Conservation (phyloP, 345 rosid genomes). For the Aquilaria yunnanensis region DNA sequence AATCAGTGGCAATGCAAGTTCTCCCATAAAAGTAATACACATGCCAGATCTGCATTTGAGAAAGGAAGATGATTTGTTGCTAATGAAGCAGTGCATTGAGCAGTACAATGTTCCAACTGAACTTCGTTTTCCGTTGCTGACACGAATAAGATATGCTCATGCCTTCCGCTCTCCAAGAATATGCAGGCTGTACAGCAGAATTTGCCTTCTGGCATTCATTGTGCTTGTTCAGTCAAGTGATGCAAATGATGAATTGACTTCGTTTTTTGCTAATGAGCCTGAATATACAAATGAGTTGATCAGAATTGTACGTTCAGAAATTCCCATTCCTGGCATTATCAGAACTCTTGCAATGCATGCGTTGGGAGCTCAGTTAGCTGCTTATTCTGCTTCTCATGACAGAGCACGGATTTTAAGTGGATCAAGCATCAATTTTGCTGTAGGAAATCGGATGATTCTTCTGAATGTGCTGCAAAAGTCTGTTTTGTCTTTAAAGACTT, state of each 20-base stretch:
- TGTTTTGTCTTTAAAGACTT: constrained; percentile 63
- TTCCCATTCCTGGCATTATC: constrained; percentile 69
- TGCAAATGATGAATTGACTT: constrained; percentile 79
- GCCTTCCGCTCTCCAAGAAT: constrained; percentile 79
- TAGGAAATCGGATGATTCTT: constrained; percentile 82
- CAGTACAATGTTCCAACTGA: constrained; percentile 67
- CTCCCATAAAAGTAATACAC: constrained; percentile 54
- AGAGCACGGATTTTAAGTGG: constrained; percentile 91
- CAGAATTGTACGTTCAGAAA: constrained; percentile 88
- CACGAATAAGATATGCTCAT: constrained; percentile 89
- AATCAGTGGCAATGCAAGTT: constrained; percentile 18
- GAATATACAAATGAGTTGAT: constrained; percentile 93
- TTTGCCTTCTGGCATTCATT: constrained; percentile 89
- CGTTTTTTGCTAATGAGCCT: constrained; percentile 94
- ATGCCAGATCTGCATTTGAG: constrained; percentile 72
- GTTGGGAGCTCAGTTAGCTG: constrained; percentile 90
- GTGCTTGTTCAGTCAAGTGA: constrained; percentile 94
- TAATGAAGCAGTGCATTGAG: constrained; percentile 82
- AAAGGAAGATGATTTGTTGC: constrained; percentile 75
- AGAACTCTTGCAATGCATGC: constrained; percentile 96
- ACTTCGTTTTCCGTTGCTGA: constrained; percentile 77
- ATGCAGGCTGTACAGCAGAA: constrained; percentile 88
- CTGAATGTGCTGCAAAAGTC: constrained; percentile 96
- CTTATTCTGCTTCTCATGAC: constrained; percentile 90
- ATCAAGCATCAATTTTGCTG: constrained; percentile 88